phyloP scores from a whole-genome alignment of 306 rosid genomes.

The Medicago lupulina region DNA sequence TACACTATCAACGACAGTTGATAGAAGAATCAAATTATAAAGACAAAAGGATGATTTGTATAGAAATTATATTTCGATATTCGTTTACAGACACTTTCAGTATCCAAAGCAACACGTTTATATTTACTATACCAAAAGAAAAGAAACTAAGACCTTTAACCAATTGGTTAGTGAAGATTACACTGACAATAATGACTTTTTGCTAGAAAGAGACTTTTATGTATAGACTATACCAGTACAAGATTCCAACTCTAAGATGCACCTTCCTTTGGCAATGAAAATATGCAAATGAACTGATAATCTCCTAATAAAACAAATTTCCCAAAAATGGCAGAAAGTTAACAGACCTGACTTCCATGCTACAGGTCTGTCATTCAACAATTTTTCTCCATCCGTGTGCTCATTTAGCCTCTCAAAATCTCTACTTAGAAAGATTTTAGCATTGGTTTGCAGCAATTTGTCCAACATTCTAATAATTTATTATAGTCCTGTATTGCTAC shows the following conservation, averaged over 20 bases:
- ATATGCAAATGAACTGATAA: conserved; percentile 4
- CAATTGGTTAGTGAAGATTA: background rate
- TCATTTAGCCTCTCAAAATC: conserved; percentile 27
- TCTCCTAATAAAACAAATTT: no score
- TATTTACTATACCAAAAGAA: background rate
- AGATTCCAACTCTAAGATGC: conserved; percentile 14
- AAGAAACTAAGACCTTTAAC: conserved; percentile 2
- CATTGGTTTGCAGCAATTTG: conserved; percentile 21
- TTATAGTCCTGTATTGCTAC: conserved; percentile 2
- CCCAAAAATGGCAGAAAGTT: background rate
- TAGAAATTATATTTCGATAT: background rate
- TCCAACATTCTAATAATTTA: conserved; percentile 24
- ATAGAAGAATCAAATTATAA: background rate
- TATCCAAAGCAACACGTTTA: background rate
- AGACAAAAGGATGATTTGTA: background rate
- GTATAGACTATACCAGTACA: background rate
- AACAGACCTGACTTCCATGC: conserved; percentile 3
- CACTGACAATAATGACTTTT: background rate
- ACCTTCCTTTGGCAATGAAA: conserved; percentile 31
- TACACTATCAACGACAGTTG: background rate
- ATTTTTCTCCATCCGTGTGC: conserved; percentile 25
- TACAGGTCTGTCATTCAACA: conserved; percentile 16
- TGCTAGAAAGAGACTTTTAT: no score
- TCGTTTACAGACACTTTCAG: background rate
- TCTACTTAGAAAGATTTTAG: conserved; percentile 29